Percentiles rank a stretch among this genome's conserved stretches.
phyloP scores from a whole-genome alignment of 1,139 yeast genomes.

The Geotrichum citri-aurantii region DNA sequence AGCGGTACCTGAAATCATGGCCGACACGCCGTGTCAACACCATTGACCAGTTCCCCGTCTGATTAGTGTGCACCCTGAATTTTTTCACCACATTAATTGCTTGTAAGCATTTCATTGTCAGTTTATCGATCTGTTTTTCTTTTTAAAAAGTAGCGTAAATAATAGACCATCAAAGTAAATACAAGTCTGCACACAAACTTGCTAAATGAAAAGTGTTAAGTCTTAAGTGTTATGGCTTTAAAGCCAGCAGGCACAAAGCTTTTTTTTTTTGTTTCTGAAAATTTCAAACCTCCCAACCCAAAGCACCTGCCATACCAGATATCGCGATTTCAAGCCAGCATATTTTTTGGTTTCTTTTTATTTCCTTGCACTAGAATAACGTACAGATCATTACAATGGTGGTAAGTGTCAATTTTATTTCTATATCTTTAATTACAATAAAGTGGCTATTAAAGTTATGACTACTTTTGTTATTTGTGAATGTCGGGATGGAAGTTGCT shows the following conservation, averaged over 20 bases:
- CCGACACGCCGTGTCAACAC: too few species aligned
- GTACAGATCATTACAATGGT: background rate
- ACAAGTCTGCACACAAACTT: background rate
- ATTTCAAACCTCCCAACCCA: background rate
- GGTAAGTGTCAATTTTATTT: background rate
- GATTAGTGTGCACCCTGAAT: background rate
- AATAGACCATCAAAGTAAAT: background rate
- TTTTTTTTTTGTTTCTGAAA: background rate
- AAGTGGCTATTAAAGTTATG: background rate
- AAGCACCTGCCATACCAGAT: background rate
- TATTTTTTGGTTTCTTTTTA: background rate
- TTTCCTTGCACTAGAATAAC: background rate
- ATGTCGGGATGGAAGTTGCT: background rate
- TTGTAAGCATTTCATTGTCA: too few species aligned
- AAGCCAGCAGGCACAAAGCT: background rate
- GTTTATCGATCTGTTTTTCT: background rate
- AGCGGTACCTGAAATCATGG: too few species aligned
- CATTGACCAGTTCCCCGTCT: too few species aligned
- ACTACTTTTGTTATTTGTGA: background rate
- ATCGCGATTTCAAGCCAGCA: background rate
- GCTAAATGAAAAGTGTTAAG: background rate
- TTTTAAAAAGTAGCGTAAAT: background rate
- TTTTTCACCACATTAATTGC: too few species aligned
- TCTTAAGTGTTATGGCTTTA: background rate
- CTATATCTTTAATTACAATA: background rate